phyloP scores from a whole-genome alignment of 2,329 filamentous ascomycete genomes.

The Immersiporthe knoxdaviesiana region DNA sequence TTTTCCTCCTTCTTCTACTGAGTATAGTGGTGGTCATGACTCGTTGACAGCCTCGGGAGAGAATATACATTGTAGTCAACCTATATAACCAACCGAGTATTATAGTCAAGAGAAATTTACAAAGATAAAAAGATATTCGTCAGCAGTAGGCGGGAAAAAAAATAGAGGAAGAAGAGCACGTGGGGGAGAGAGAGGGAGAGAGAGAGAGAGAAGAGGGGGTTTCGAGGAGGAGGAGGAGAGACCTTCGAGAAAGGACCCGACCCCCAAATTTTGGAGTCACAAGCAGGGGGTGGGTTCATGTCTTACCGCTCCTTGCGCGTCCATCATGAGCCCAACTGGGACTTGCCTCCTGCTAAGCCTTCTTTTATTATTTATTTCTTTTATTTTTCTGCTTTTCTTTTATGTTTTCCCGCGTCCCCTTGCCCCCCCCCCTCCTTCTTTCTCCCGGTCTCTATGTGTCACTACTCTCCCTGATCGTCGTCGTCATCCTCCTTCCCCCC shows the following conservation, averaged over 20 bases:
- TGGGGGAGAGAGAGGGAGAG: background rate
- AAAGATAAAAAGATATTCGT: background rate
- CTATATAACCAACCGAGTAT: background rate
- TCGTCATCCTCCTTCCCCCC: background rate
- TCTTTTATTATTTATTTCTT: too few relatives aligned
- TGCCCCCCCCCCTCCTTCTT: background rate
- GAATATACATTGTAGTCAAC: background rate
- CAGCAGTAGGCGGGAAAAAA: background rate
- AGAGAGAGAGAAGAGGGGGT: background rate
- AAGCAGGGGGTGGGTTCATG: conserved; percentile 3
- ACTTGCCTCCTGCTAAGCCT: background rate
- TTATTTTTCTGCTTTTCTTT: background rate
- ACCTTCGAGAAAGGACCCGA: background rate
- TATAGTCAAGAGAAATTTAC: background rate
- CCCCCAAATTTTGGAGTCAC: background rate
- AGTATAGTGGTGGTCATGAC: background rate
- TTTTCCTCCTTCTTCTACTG: too few relatives aligned
- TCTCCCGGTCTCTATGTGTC: too few relatives aligned
- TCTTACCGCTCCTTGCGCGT: conserved; percentile 9
- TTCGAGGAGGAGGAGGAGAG: background rate
- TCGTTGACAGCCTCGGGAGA: background rate
- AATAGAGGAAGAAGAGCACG: background rate
- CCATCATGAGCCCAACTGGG: background rate
- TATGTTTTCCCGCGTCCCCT: too few relatives aligned
- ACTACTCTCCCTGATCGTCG: background rate